Percentiles rank a stretch among this genome's conserved stretches.
Conservation (phyloP, 2,329 filamentous ascomycete species). For the Aspergillus pseudoterreus region DNA sequence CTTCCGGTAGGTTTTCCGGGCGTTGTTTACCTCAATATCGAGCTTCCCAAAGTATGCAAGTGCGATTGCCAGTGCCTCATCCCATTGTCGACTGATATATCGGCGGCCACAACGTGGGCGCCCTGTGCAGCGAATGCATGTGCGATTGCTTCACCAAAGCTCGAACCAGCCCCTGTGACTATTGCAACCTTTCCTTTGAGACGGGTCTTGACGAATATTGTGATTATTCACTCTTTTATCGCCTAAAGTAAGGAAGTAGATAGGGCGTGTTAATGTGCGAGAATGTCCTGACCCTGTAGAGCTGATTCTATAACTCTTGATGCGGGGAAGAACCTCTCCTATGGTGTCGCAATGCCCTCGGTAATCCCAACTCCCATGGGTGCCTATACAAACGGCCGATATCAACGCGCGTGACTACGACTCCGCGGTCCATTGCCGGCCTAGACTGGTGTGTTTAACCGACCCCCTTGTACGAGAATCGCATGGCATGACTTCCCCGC, state of each 20-base stretch:
- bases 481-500: no score
- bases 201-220: neutral
- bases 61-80: slow-evolving; percentile 18
- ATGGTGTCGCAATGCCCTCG: neutral
- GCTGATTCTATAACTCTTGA: neutral
- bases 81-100: slow-evolving; percentile 19
- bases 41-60: slow-evolving; percentile 1
- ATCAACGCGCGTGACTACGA: neutral
- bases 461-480: no score
- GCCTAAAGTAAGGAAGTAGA: neutral
- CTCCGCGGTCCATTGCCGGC: no score
- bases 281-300: no score
- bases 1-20: neutral
- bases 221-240: neutral
- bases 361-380: neutral
- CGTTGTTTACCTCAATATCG: slow-evolving; percentile 6
- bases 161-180: slow-evolving; percentile 14
- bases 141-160: slow-evolving; percentile 29
- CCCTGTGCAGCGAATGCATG: slow-evolving; percentile 25
- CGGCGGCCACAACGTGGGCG: slow-evolving; percentile 23
- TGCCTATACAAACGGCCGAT: neutral
- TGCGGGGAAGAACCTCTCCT: neutral
- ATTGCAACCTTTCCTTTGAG: slow-evolving; percentile 4
- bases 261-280: no score
- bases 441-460: no score